Percentiles rank a stretch among this genome's conserved stretches.
phyloP scores from a whole-genome alignment of 2,329 filamentous ascomycete genomes.

The Emydomyces testavorans region DNA sequence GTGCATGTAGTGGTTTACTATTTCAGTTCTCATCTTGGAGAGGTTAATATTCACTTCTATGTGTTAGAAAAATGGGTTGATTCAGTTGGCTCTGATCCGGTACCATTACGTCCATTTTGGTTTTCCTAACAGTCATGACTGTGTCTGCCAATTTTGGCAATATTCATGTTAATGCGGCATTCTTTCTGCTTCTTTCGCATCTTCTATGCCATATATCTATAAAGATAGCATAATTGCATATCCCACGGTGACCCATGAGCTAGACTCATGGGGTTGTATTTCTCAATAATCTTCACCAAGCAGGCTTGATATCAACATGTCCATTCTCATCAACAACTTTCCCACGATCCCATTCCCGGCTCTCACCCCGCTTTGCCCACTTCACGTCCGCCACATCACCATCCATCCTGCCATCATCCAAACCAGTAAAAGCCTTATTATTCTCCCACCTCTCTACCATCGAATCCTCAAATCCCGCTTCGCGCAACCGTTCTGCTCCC shows the following conservation, averaged over 20 bases:
- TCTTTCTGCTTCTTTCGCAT: neutral
- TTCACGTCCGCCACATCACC: constrained; percentile 54
- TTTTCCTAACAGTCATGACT: neutral
- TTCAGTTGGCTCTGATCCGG: neutral
- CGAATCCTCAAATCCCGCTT: constrained; percentile 66
- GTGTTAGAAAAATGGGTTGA: constrained; percentile 2
- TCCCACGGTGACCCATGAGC: too few relatives aligned
- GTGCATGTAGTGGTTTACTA: too few relatives aligned
- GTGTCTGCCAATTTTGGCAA: neutral
- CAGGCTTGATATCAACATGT: constrained; percentile 39
- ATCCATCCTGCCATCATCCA: constrained; percentile 40
- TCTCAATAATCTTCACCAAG: constrained; percentile 30
- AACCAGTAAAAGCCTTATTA: constrained; percentile 45
- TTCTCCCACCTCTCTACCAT: constrained; percentile 63
- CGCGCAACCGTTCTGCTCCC: constrained; percentile 62
- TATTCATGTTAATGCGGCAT: neutral
- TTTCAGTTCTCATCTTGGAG: neutral
- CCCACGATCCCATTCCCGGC: constrained; percentile 55
- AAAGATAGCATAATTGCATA: too few relatives aligned
- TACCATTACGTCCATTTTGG: neutral
- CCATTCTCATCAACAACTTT: constrained; percentile 49
- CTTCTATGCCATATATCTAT: too few relatives aligned
- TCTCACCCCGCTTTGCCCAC: constrained; percentile 61
- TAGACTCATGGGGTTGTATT: too few relatives aligned
- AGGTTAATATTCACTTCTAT: neutral